Evolutionary conservation across 2,329 filamentous ascomycete species (phyloP), one percentile per base, ranked within the genome.

Genomic region (Xylariomycetidae sp.): DNA sequence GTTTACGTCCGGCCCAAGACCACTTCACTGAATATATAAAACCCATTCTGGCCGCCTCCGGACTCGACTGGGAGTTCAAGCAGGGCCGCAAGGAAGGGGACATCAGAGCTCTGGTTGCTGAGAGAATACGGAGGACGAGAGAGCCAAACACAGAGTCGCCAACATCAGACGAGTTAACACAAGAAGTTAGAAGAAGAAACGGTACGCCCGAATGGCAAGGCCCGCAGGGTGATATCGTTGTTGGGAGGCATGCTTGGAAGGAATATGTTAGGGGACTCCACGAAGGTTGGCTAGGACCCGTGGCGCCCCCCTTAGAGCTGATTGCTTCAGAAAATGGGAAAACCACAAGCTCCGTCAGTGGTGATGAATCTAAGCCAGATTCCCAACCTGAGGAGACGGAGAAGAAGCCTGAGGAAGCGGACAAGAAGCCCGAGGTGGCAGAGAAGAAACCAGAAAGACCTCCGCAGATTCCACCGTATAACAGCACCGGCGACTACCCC

Each of bases 21-120:
- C 89, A 97, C 63, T 98, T 95, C 62, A 82, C 88, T 53, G 87
- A 95, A 58, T 98, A 96, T 56, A 77, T 96, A 27, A 97, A 97
- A 69, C 92, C 92, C 2, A 76, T 98, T 16, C 66, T 98, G 25
- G 85, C 92, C 4, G 84, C 88, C 3, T 90, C 87, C 2, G 89
- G 89, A 1, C 66, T 97, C 54, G 92, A 98, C 59, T 97, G 94
- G 80, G 90, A 96, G 51, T 94, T 96, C 37, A 77, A 97, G 5
- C 90, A 97, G 63, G 92, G 90, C 5, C 72, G 89, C 33, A 82
- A 83, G 56, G 85, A 96, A 66, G 92, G 92, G n/a, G 90, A 98
- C 55, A 78, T 98, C 27, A 72, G 92, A 41, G 88, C 86, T 33
- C 85, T 83, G 11, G 74, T 94, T 29, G 90, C 92, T 16, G 88